A percentile compares a stretch with the other conserved stretches of the same genome.
Conservation (phyloP, 495 filamentous ascomycete genomes). For the Tuber microsphaerosporum region DNA sequence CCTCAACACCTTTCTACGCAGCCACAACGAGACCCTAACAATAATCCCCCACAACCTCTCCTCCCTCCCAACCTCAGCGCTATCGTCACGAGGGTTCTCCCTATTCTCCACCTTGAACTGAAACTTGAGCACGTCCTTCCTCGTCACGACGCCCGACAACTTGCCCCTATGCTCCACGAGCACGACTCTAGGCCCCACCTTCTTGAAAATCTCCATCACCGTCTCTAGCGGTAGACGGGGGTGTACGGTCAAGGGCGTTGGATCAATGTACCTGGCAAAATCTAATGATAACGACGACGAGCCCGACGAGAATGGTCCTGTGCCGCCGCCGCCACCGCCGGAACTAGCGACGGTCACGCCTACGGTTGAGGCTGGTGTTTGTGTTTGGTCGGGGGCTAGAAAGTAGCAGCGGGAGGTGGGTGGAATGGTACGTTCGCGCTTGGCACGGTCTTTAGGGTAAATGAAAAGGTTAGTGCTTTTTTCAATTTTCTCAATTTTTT, state of each 20-base stretch:
- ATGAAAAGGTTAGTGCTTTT: neutral
- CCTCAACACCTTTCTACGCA: conserved; percentile 49
- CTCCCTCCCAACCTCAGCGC: conserved; percentile 49
- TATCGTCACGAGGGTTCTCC: conserved; percentile 60
- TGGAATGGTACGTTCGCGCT: conserved; percentile 62
- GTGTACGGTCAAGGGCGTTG: conserved; percentile 84
- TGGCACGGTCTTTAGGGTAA: conserved; percentile 53
- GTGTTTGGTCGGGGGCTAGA: conserved; percentile 50
- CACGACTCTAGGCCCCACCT: conserved; percentile 91
- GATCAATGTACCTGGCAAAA: conserved; percentile 81
- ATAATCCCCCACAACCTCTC: conserved; percentile 65
- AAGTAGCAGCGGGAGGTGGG: conserved; percentile 70
- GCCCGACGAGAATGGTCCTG: conserved; percentile 30
- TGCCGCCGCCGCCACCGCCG: neutral
- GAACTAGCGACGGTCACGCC: conserved; percentile 47
- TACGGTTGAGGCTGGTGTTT: conserved; percentile 33
- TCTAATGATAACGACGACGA: conserved; percentile 64
- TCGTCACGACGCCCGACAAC: conserved; percentile 77
- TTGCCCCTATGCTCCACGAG: conserved; percentile 83
- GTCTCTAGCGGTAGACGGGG: conserved; percentile 89
- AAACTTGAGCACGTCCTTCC: conserved; percentile 96
- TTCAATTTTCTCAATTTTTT: neutral
- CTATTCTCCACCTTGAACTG: conserved; percentile 94
- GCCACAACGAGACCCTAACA: conserved; percentile 52
- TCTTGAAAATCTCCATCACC: conserved; percentile 98